These are phyloP conservation scores for Albizia julibrissin DNA, from an alignment of 306 rosid genomes.

Conservation along the genomic window DNA sequence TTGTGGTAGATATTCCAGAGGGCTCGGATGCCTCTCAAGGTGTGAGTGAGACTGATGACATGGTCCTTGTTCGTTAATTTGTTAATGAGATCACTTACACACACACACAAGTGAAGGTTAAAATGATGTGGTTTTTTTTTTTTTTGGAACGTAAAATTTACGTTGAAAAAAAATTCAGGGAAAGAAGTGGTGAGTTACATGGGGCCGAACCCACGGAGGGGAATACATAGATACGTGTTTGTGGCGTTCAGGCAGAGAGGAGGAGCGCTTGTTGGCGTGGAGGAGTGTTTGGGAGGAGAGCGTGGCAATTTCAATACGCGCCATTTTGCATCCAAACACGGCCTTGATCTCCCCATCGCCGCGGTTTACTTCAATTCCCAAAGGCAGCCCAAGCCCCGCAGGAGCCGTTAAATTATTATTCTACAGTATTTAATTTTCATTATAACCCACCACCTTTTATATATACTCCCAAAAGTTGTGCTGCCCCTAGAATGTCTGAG, in stretches of 20 bases:
- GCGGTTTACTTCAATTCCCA: constrained; percentile 50
- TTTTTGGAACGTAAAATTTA: not conserved
- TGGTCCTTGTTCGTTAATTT: no score
- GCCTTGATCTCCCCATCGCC: constrained; percentile 47
- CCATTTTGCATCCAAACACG: constrained; percentile 37
- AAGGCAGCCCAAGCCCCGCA: constrained; percentile 36
- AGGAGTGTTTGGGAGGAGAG: not conserved
- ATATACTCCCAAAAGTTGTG: no score
- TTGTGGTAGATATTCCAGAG: constrained; percentile 27
- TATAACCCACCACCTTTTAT: no score
- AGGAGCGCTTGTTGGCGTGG: not conserved
- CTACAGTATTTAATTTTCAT: no score
- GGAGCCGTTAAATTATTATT: not conserved
- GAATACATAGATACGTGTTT: constrained; percentile 33
- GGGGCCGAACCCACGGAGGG: constrained; percentile 7
- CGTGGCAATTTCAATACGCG: constrained; percentile 45
- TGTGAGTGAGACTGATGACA: not conserved
- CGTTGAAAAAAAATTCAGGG: not conserved
- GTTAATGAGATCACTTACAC: no score
- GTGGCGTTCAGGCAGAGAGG: constrained; percentile 37
- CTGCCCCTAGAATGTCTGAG: no score
- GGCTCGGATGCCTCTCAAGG: constrained; percentile 28
- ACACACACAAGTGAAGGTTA: no score
- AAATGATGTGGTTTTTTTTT: no score
- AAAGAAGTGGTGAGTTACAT: constrained; percentile 23